Evolutionary conservation across 2,329 filamentous ascomycete genomes (phyloP).

Genomic region (Aspergillus pseudoviridinutans): DNA sequence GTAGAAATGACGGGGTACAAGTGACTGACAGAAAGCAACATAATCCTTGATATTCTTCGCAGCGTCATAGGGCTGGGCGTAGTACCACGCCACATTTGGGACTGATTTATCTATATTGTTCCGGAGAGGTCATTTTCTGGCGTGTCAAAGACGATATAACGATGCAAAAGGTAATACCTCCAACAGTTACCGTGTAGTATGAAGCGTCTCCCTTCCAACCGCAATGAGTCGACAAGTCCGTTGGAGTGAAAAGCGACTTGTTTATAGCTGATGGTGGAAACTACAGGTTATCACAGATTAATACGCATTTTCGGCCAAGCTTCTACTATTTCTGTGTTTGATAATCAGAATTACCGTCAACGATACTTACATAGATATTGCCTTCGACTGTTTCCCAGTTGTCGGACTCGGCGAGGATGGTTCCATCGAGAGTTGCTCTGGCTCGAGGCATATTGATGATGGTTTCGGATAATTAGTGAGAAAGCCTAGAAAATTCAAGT

Average conservation of each 20-base stretch:
- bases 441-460: conserved; percentile 34
- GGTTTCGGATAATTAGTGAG: background rate
- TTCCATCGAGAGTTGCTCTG: conserved; percentile 48
- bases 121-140: background rate
- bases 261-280: conserved; percentile 47
- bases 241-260: conserved; percentile 42
- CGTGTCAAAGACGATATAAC: background rate
- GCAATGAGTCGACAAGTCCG: conserved; percentile 48
- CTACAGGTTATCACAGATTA: conserved; percentile 6
- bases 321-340: background rate
- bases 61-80: conserved; percentile 49
- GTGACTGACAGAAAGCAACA: conserved; percentile 55
- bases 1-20: too few species aligned
- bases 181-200: conserved; percentile 53
- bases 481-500: background rate
- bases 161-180: conserved; percentile 30
- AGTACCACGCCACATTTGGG: conserved; percentile 58
- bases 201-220: conserved; percentile 56
- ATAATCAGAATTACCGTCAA: background rate
- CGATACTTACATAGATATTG: conserved; percentile 49
- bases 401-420: conserved; percentile 49
- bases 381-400: conserved; percentile 55
- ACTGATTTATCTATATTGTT: conserved; percentile 40
- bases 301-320: background rate
- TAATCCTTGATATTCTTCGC: conserved; percentile 51